These are phyloP conservation scores for Penicillium sp. DNA, from an alignment of 2,329 filamentous ascomycete species.

Conservation along the genomic window DNA sequence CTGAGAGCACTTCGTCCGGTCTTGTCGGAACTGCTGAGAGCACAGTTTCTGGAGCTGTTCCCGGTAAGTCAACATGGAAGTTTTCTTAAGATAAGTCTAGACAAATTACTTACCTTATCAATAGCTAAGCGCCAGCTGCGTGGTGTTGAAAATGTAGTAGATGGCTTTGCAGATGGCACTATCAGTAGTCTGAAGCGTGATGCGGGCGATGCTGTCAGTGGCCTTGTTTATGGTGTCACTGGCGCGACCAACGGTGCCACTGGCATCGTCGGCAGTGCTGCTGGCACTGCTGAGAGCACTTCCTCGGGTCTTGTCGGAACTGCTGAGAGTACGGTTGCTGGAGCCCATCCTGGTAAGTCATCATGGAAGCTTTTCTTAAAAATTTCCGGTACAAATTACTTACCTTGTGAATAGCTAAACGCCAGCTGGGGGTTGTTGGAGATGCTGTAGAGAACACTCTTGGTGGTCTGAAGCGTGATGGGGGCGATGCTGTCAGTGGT, in stretches of 20 bases:
- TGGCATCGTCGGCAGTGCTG: constrained; percentile 12
- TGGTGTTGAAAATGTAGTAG: neutral
- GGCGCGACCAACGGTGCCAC: constrained; percentile 15
- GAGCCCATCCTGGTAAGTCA: neutral
- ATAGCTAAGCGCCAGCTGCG: neutral
- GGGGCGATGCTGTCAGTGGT: neutral
- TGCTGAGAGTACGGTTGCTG: constrained; percentile 4
- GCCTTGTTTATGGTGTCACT: constrained; percentile 4
- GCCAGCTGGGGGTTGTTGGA: neutral
- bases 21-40: constrained; percentile 16
- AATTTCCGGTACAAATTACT: neutral
- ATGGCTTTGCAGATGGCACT: neutral
- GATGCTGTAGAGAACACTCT: neutral
- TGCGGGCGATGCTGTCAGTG: neutral
- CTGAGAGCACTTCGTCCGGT: constrained; percentile 12
- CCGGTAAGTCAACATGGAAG: neutral
- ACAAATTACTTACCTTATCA: neutral
- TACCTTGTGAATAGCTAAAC: neutral
- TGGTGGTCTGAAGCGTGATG: neutral
- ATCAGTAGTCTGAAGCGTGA: constrained; percentile 10
- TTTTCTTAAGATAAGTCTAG: too few species aligned
- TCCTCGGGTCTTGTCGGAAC: constrained; percentile 13
- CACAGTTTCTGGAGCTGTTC: neutral
- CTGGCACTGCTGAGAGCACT: constrained; percentile 16
- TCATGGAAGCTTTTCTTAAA: neutral